Base-by-base conservation (phyloP, 2,329 filamentous ascomycete genomes). In the Cordyceps tenuipes region DNA sequence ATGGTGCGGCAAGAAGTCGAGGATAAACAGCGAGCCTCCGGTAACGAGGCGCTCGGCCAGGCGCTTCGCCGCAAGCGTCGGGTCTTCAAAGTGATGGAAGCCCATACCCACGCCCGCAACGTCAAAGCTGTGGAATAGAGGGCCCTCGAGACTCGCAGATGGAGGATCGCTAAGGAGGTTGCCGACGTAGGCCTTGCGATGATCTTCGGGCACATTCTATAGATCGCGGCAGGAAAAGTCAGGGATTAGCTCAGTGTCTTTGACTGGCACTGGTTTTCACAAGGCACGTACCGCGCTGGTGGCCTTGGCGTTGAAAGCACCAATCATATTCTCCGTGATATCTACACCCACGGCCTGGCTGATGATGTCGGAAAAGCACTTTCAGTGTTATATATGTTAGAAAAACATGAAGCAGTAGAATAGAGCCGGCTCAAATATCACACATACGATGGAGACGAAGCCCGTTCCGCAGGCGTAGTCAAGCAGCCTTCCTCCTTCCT, bases 401-500 rank as follows among this genome's bases (percentile, higher is more conserved):
- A 19, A 8, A 6, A 53, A 21, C 2, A 29, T 41, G 8, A 10
- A 8, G 3, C 6, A 43, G 15, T 15, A 31, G 34, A 26, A 5
- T 9, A 19, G 41, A 8, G 29, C 36, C 5, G 29, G 39, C 23
- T 31, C 1, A 7, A 8, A 9, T 15, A 29, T 21, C 34, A 19
- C 3, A 55, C 78, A 65, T 68, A 88, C 86, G 70, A 81, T 78
- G 13, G 86, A 87, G 63, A 89, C 76, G 59, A 83, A 72, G 2
- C 87, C 87, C 6, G 86, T 86, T 9, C 89, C 89, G 68, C 88
- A 91, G 17, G 89, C 89, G 71, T 91, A 92, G 69, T 92, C 89
- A 2, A 91, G 76, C 21, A 90, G 72, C 50, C 80, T 79, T 84
- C 76, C 60, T 66, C 68, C 67, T 66, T 74, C 57, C 47, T 65